Evolutionary conservation across 495 filamentous ascomycete species (phyloP).

Genomic region (Parmelia sp.): DNA sequence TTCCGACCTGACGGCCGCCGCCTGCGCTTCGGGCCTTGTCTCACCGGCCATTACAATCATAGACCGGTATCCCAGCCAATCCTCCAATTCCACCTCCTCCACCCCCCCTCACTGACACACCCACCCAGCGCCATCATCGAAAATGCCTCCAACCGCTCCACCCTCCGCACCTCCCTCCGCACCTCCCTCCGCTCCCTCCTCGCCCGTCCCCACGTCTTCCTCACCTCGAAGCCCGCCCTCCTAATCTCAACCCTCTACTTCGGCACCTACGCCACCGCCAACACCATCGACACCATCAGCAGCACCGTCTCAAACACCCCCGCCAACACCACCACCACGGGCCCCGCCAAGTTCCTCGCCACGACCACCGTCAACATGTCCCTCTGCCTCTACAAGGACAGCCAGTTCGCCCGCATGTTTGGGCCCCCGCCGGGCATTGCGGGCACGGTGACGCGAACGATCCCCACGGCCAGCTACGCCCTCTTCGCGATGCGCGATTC

Average conservation of each 20-base stretch:
- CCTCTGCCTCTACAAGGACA: slow-evolving; percentile 90
- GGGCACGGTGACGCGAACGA: slow-evolving; percentile 24
- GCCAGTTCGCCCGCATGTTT: slow-evolving; percentile 76
- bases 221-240: slow-evolving; percentile 75
- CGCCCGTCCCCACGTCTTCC: slow-evolving; percentile 58
- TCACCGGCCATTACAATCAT: slow-evolving; percentile 87
- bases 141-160: slow-evolving; percentile 76
- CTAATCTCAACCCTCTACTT: slow-evolving; percentile 86
- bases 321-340: slow-evolving; percentile 58
- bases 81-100: background rate
- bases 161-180: slow-evolving; percentile 62
- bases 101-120: slow-evolving; percentile 21
- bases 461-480: slow-evolving; percentile 54
- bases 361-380: slow-evolving; percentile 80
- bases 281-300: slow-evolving; percentile 73
- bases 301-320: slow-evolving; percentile 56
- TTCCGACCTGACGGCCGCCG: slow-evolving; percentile 68
- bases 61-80: slow-evolving; percentile 57
- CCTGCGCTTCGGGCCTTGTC: slow-evolving; percentile 70
- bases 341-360: slow-evolving; percentile 74
- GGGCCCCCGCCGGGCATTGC: slow-evolving; percentile 41
- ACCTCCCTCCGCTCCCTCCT: slow-evolving; percentile 58
- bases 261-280: slow-evolving; percentile 87
- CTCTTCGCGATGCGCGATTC: slow-evolving; percentile 83
- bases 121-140: slow-evolving; percentile 78